A percentile compares a stretch with the other conserved stretches of the same genome.
Evolutionary conservation across 352 stramenopile species (phyloP).

Genomic region (Globisporangium spinosum): DNA sequence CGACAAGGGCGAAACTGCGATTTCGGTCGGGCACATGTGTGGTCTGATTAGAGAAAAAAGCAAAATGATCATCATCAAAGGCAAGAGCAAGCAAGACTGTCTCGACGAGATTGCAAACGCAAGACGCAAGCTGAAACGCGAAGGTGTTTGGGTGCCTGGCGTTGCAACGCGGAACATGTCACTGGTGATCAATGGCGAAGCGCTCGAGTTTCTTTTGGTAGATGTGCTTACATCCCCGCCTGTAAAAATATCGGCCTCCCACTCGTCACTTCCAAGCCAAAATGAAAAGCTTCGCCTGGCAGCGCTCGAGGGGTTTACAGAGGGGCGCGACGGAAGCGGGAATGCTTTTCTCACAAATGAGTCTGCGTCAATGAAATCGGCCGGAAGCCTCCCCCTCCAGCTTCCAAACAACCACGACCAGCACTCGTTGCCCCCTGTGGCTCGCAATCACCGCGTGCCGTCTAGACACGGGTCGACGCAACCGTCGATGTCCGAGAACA

Average conservation of each 20-base stretch:
- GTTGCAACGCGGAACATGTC: slow-evolving; percentile 70
- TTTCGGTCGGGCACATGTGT: slow-evolving; percentile 97
- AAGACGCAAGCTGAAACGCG: slow-evolving; percentile 64
- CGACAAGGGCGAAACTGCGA: slow-evolving; percentile 98
- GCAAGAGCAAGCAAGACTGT: slow-evolving; percentile 73
- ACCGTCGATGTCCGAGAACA: slow-evolving; percentile 24
- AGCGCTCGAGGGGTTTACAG: slow-evolving; percentile 25
- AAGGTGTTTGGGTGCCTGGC: slow-evolving; percentile 75
- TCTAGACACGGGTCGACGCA: slow-evolving; percentile 43
- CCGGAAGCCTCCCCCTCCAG: slow-evolving; percentile 36
- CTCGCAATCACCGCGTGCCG: slow-evolving; percentile 19
- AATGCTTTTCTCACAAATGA: slow-evolving; percentile 28
- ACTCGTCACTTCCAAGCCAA: slow-evolving; percentile 5
- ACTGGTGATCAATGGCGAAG: slow-evolving; percentile 81
- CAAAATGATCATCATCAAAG: slow-evolving; percentile 83
- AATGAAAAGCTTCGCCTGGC: slow-evolving; percentile 15
- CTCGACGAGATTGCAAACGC: slow-evolving; percentile 79
- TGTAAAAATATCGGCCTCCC: background rate
- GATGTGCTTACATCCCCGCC: slow-evolving; percentile 26
- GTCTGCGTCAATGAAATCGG: slow-evolving; percentile 50
- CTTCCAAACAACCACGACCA: slow-evolving; percentile 14
- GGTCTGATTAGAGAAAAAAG: slow-evolving; percentile 83
- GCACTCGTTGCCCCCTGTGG: slow-evolving; percentile 4
- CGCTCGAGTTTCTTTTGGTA: slow-evolving; percentile 64
- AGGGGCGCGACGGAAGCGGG: slow-evolving; percentile 18